Percentiles rank a stretch among this genome's conserved stretches.
Conservation (phyloP, 306 rosid genomes). For the Medicago truncatula region MtrunA17r5.0-ANR NC_053044.1:12685501-12686000, state of each 20-base stretch:
- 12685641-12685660: constrained; percentile 82
- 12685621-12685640: constrained; percentile 80
- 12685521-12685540: constrained; percentile 67
- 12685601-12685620: constrained; percentile 98
- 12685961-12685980: too few species aligned
- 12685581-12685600: constrained; percentile 75
- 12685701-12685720: constrained; percentile 69
- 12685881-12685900: too few species aligned
- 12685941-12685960: too few species aligned
- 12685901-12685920: too few species aligned
- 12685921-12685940: too few species aligned
- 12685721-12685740: constrained; percentile 77
- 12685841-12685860: too few species aligned
- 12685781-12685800: too few species aligned
- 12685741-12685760: constrained; percentile 83
- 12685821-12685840: constrained; percentile 74
- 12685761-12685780: constrained; percentile 75
- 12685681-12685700: constrained; percentile 88
- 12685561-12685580: constrained; percentile 87
- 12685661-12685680: constrained; percentile 66
- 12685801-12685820: too few species aligned
- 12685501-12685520: constrained; percentile 68
- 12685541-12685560: constrained; percentile 74
- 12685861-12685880: too few species aligned
- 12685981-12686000: too few species aligned